Conservation (phyloP, 805 yeast species). For the Wickerhamiella kurtzmanii region DNA sequence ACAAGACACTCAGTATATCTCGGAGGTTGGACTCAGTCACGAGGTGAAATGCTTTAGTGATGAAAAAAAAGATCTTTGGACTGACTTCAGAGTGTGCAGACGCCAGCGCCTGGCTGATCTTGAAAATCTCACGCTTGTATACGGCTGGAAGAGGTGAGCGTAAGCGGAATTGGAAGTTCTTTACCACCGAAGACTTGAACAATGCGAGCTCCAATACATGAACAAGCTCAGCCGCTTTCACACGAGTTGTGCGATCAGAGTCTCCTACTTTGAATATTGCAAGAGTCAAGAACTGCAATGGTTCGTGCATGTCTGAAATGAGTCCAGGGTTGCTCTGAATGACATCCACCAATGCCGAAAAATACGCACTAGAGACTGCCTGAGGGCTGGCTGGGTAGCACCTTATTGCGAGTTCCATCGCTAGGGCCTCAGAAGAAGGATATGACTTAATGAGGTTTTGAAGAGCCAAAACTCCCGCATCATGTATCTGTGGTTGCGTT, state of each 20-base stretch:
- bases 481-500: conserved; percentile 42
- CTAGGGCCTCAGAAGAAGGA: conserved; percentile 37
- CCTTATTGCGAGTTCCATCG: conserved; percentile 49
- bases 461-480: conserved; percentile 58
- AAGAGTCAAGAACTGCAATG: conserved; percentile 54
- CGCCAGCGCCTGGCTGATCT: conserved; percentile 64
- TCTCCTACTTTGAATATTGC: conserved; percentile 72
- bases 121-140: conserved; percentile 73
- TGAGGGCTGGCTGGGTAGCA: conserved; percentile 43
- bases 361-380: conserved; percentile 50
- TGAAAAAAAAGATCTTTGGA: conserved; percentile 51
- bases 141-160: conserved; percentile 68
- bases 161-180: conserved; percentile 51
- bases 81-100: conserved; percentile 43
- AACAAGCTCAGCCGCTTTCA: conserved; percentile 58
- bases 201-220: conserved; percentile 48
- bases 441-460: conserved; percentile 53
- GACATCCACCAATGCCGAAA: conserved; percentile 55
- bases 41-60: conserved; percentile 54
- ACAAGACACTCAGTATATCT: conserved; percentile 63
- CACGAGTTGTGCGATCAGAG: conserved; percentile 51
- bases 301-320: conserved; percentile 26
- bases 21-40: conserved; percentile 49
- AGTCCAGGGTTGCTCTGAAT: conserved; percentile 36
- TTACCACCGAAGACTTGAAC: conserved; percentile 39